Evolutionary conservation across 2,329 filamentous ascomycete species (phyloP), one percentile per base, ranked within the genome.

Genomic region (Claviceps purpurea): DNA sequence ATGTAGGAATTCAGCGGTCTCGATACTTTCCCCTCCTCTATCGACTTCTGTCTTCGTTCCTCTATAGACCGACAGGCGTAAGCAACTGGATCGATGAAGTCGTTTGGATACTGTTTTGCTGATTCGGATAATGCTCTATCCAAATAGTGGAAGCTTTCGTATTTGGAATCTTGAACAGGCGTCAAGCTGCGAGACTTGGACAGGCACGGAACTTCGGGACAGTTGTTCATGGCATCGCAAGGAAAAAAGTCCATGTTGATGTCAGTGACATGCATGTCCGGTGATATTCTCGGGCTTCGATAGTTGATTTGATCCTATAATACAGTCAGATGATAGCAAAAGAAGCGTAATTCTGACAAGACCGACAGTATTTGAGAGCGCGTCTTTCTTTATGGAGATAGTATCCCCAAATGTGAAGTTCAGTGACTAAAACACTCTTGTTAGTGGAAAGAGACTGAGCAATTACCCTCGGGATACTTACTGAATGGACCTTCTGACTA

Each of bases 1-100:
- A 98, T 95, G 72, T 97, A 98, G 1, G 88, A 91, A 67, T 98
- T 98, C 85, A 96, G 95, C 2, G 93, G 90, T 34, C 93, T 78
- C 3, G 76, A 76, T 39, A 91, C 70, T 56, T 75, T 76, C 2
- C 77, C 76, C 16, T 54, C 50, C 18, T 53, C 39, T 7, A 26
- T 18, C 1, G 49, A 39, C 50, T 51, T 55, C n/a, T 45, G 34
- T 47, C 39, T 46, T 16, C 54, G 52, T 47, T 51, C 49, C 26
- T 53, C 51, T 26, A 52, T 22, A 5, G 54, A 47, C 24, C 54
- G 51, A 5, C 49, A 39, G 14, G 52, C 54, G 37, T 49, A 55
- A 26, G 43, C 38, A 22, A 42, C 47, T 30, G 51, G 49, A 22
- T 53, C 47, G 24, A 51, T 50, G 24, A 49, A 47, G 22, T 51